Percentiles rank a stretch among this genome's conserved stretches.
Evolutionary conservation across 2,329 filamentous ascomycete genomes (phyloP).

Genomic region (Septoria petroselini): DNA sequence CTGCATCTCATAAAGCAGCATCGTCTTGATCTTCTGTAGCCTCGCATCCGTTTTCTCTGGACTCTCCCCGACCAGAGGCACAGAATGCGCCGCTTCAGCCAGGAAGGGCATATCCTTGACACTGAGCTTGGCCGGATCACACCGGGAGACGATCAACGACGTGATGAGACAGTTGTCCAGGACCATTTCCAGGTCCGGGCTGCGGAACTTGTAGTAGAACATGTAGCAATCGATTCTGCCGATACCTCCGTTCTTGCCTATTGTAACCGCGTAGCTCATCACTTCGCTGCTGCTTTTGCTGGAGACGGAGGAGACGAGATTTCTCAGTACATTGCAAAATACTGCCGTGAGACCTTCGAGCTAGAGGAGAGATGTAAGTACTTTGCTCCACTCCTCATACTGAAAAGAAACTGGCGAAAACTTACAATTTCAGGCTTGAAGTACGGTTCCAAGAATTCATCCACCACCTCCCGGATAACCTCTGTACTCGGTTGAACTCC

Average conservation of each 20-base stretch:
- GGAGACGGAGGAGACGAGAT: slow-evolving; percentile 4
- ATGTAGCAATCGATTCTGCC: slow-evolving; percentile 19
- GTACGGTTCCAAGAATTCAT: slow-evolving; percentile 8
- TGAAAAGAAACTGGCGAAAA: neutral
- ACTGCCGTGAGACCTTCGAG: slow-evolving; percentile 15
- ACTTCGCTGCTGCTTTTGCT: slow-evolving; percentile 16
- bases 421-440: slow-evolving; percentile 13
- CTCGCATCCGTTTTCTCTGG: slow-evolving; percentile 2
- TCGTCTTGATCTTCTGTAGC: slow-evolving; percentile 5
- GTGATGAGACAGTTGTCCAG: slow-evolving; percentile 17
- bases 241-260: slow-evolving; percentile 12
- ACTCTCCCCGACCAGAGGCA: slow-evolving; percentile 8
- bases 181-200: slow-evolving; percentile 1
- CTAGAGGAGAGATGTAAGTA: too few relatives aligned
- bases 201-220: slow-evolving; percentile 20
- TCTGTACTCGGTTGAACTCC: slow-evolving; percentile 9
- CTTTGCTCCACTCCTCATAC: too few relatives aligned
- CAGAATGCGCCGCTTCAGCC: slow-evolving; percentile 10
- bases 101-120: slow-evolving; percentile 2
- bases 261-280: slow-evolving; percentile 15
- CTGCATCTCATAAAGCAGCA: slow-evolving; percentile 6
- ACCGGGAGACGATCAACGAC: slow-evolving; percentile 11
- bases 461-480: slow-evolving; percentile 5
- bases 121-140: slow-evolving; percentile 8
- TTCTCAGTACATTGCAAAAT: neutral